Base-by-base conservation (phyloP, 352 stramenopile species). In the Globisporangium alternatum region DNA sequence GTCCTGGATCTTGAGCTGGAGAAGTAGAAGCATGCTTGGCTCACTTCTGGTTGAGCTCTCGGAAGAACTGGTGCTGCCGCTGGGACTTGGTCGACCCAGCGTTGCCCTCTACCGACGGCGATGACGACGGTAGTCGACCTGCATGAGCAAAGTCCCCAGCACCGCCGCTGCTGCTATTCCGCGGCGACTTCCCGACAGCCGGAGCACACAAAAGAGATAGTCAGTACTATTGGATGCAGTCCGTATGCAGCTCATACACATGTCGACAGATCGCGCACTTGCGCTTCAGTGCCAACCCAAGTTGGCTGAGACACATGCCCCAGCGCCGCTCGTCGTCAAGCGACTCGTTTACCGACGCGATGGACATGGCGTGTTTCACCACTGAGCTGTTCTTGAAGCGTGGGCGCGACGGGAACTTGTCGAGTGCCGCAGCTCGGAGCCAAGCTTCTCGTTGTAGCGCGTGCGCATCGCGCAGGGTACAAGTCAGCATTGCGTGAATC, bases 341-440 rank as follows among this genome's bases (percentile, higher is more conserved):
- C 25, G 66, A 83, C 56, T 69, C 76, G 35, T 69, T 76, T 21
- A 74, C 54, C 4, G 72, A 83, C 1, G 49, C 57, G 19, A 62
- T 68, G 6, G 77, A 82, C 37, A 78, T 57, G 4, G 71, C 69
- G 2, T 67, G 67, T 2, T 69, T 35, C n/a, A 89, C 74, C 9
- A 90, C 75, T 21, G 79, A 77, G 56, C 74, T 66, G 60, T 81
- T 81, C 61, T 78, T 63, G 43, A 82, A 80, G 17, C 65, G 69
- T 22, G 70, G 74, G 39, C 76, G 85, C 45, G 67, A 77, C n/a
- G 74, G 72, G 52, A 90, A 83, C 37, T 71, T 79, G 41, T 71
- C 41, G 82, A 90, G 71, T 91, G 80, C 6, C 81, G 78, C 52
- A 86, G 53, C 49, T 75, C 45, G 51, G 76, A 86, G 55, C 77